Conservation (phyloP, 2,329 filamentous ascomycete genomes). For the Alternaria triticimaculans region DNA sequence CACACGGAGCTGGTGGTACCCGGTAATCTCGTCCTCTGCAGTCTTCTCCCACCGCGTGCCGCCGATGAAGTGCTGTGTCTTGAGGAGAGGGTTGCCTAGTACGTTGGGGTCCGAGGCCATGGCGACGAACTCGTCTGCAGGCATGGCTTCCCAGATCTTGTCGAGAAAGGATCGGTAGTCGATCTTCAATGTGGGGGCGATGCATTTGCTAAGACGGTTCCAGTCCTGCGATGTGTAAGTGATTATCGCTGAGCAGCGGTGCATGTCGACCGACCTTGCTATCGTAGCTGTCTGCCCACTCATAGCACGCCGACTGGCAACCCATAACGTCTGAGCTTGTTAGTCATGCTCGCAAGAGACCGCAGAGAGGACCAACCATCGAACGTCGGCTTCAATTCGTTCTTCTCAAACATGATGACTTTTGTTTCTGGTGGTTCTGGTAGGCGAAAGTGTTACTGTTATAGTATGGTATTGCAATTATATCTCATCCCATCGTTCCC, state of each 20-base stretch:
- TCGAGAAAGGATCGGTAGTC: conserved; percentile 70
- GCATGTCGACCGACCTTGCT: conserved; percentile 55
- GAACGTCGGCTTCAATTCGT: conserved; percentile 42
- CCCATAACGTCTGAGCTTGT: conserved; percentile 56
- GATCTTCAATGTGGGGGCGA: conserved; percentile 68
- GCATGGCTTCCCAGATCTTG: conserved; percentile 64
- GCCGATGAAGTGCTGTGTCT: conserved; percentile 65
- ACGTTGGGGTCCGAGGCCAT: conserved; percentile 61
- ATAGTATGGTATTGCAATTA: neutral
- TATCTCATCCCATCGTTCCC: conserved; percentile 3
- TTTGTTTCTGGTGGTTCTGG: neutral
- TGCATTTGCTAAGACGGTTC: conserved; percentile 64
- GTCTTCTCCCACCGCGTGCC: conserved; percentile 60
- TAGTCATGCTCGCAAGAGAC: conserved; percentile 15
- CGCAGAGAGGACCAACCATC: conserved; percentile 35
- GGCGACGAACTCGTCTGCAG: conserved; percentile 59
- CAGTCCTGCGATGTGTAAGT: conserved; percentile 56
- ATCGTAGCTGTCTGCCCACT: conserved; percentile 72
- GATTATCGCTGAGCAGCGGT: neutral
- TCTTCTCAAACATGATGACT: conserved; percentile 39
- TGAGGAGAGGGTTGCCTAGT: conserved; percentile 61
- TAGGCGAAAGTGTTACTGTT: neutral
- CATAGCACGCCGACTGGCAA: conserved; percentile 59
- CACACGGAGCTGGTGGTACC: conserved; percentile 65
- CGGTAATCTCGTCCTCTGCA: conserved; percentile 56